Evolutionary conservation across 1,284 basidiomycete genomes (phyloP), one percentile per base, ranked within the genome.

Genomic region (Mycosarcoma maydis): DNA sequence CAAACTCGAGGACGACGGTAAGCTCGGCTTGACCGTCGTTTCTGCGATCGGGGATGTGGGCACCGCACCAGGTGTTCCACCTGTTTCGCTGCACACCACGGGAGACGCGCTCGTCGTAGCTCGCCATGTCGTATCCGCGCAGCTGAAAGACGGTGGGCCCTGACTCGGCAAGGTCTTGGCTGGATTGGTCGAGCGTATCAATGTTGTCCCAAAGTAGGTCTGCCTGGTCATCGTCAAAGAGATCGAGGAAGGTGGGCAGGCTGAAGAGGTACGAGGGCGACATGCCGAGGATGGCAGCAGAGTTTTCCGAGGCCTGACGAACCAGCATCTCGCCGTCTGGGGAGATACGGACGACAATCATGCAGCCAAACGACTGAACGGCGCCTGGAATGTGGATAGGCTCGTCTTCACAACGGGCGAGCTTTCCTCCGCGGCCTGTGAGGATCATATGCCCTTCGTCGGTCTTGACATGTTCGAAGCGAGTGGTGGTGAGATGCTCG

Each of bases 51-150:
- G 67, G 66, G 23, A 66, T 29, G 81, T 93, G 91, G 0, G 90
- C 87, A 0, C 90, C 91, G 71, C 90, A 92, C 90, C 91, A 93
- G 70, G 90, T 91, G 0, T 87, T 88, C 92, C 92, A 94, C 4
- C 27, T n/a, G 84, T 83, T 16, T 85, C 84, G 38, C 86, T 84
- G 33, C n/a, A 44, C 40, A 14, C 66, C 67, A 17, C 58, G 24
- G 13, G 42, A 0, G 87, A 88, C 22, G 85, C 86, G 58, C 47
- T 56, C 60, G 45, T 58, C 67, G 57, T 67, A 66, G n/a, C 16
- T 48, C 17, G 66, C 59, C 67, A 60, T 71, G 39, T 60, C 88
- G 83, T 85, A 90, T 0, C 90, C 90, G 34, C 84, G 87, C 8
- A 92, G 83, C 33, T 89, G 84, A 80, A 92, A 92, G 11, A 92